Evolutionary conservation across 495 filamentous ascomycete species (phyloP), one percentile per base, ranked within the genome.

Genomic region (Aspergillus cavernicola): DNA sequence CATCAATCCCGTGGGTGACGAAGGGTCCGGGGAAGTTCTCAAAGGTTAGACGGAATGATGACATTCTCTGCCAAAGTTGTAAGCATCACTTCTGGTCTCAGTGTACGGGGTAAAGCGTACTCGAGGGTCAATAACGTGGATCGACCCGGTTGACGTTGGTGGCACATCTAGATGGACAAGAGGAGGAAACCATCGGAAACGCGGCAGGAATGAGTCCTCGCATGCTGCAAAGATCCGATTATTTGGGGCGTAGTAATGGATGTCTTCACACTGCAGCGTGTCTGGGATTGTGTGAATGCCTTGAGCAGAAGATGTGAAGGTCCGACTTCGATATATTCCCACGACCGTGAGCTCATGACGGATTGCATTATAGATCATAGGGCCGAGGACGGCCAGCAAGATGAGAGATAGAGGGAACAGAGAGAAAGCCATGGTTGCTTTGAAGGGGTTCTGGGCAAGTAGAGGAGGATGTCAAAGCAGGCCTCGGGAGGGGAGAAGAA

Each of bases 1-100:
- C 70, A 42, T 80, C 79, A 50, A 86, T 80, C 8, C 83, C 83
- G 53, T 85, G 83, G 0, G 82, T 82, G 7, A 80, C 57, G 40
- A 86, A 83, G 0, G 79, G 68, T 9, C 72, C 70, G 15, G 72
- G 41, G 57, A 85, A 85, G 57, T 78, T 70, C 10, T 76, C 64
- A 13, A 84, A 74, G 0, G 45, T 24, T 11, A 86, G 67, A 9
- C 75, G 68, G 6, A 56, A 69, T 1, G 79, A 73, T 41, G 67
- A 68, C 64, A 79, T 62, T 4, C 80, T 83, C 80, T 83, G 37
- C 15, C 9, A 4, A 29, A 3, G 26, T 16, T 18, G 29, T 45
- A 18, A 45, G 18, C 18, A 10, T 10, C 3, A 20, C 1, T 20
- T 43, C 10, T n/a, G n/a, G n/a, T n/a, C n/a, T n/a, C n/a, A n/a